phyloP scores from a whole-genome alignment of 1,284 basidiomycete species.

The Boletus mariae region DNA sequence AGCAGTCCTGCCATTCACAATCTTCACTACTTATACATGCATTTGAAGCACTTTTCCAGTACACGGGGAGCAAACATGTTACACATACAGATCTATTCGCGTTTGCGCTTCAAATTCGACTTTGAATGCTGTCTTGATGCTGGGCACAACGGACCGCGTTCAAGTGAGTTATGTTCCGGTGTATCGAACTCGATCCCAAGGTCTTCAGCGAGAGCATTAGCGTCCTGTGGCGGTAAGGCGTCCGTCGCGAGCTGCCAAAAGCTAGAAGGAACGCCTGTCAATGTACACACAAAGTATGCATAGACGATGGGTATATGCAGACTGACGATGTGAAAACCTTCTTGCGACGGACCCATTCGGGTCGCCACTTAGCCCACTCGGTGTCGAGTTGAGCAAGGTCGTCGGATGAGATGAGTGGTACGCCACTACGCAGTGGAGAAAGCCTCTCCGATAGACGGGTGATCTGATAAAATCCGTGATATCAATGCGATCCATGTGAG shows the following conservation, averaged over 20 bases:
- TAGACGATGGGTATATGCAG: constrained; percentile 1
- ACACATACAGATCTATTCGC: constrained; percentile 14
- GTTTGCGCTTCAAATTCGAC: constrained; percentile 30
- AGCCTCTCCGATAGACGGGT: constrained; percentile 47
- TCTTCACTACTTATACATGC: neutral
- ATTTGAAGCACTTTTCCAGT: neutral
- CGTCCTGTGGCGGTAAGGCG: constrained; percentile 58
- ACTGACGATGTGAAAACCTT: constrained; percentile 65
- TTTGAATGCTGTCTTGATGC: constrained; percentile 11
- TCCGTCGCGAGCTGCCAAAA: constrained; percentile 74
- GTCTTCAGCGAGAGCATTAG: constrained; percentile 59
- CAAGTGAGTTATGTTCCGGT: constrained; percentile 54
- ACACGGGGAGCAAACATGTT: neutral
- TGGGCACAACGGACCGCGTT: constrained; percentile 24
- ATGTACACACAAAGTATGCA: neutral
- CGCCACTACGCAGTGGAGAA: constrained; percentile 62
- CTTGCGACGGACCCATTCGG: constrained; percentile 66
- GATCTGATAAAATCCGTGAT: constrained; percentile 39
- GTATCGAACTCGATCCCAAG: constrained; percentile 75
- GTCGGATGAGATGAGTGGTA: constrained; percentile 60
- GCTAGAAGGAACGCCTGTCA: constrained; percentile 35
- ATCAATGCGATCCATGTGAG: constrained; percentile 1
- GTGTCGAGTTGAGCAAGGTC: constrained; percentile 58
- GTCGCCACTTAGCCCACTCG: constrained; percentile 68
- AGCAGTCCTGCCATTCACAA: neutral